These are phyloP conservation scores for Eremochloa ophiuroides DNA, from an alignment of 176 grass and related monocot genomes.

Conservation along the genomic window DNA sequence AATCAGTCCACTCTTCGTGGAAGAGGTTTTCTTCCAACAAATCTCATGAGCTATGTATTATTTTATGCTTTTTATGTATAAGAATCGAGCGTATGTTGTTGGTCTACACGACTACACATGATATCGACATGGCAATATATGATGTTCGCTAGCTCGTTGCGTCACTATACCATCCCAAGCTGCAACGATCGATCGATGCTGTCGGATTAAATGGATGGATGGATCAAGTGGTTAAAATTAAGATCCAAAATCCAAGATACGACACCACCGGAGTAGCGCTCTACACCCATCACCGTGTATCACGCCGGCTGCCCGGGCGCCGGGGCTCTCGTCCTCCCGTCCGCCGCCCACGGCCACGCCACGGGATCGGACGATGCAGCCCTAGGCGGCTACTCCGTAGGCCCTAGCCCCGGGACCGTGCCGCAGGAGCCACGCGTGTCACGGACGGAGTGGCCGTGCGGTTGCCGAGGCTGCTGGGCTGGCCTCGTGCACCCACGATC, in stretches of 20 bases:
- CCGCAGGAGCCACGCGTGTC: too few species aligned
- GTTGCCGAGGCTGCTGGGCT: not conserved
- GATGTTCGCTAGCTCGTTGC: not conserved
- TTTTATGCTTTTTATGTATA: too few species aligned
- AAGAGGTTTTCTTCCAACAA: not conserved
- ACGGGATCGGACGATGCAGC: too few species aligned
- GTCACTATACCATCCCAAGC: not conserved
- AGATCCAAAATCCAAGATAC: too few species aligned
- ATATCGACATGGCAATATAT: not conserved
- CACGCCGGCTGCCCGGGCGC: too few species aligned
- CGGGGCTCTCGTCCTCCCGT: too few species aligned
- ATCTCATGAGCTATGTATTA: not conserved
- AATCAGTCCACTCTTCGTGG: not conserved
- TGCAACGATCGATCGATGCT: not conserved
- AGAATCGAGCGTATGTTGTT: not conserved
- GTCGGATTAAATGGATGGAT: not conserved
- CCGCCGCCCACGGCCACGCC: too few species aligned
- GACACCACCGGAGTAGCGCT: too few species aligned
- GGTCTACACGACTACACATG: not conserved
- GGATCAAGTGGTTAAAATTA: not conserved
- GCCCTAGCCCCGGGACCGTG: too few species aligned
- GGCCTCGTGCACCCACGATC: not conserved
- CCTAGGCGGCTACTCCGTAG: too few species aligned
- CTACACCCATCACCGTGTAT: too few species aligned
- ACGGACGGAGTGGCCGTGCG: not conserved